Conservation (phyloP, 805 yeast species). For the Cephaloascus fragrans region DNA sequence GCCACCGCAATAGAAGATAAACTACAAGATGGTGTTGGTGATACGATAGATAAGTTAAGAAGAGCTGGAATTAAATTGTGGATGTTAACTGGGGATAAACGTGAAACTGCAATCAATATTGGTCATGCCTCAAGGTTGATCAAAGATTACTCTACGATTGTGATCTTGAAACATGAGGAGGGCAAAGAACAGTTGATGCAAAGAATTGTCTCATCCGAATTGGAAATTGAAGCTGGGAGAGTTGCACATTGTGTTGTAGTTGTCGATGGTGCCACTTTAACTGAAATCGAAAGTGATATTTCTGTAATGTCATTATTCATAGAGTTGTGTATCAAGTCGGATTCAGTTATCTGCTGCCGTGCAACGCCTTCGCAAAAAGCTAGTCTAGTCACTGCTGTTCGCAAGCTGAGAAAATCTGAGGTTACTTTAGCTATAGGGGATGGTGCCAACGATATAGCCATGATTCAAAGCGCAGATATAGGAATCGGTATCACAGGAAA, state of each 20-base stretch:
- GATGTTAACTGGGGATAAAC: constrained; percentile 98
- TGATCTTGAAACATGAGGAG: constrained; percentile 45
- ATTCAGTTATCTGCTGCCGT: constrained; percentile 89
- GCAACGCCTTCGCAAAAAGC: constrained; percentile 98
- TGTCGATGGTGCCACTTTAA: constrained; percentile 84
- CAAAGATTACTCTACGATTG: constrained; percentile 85
- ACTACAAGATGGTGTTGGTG: constrained; percentile 94
- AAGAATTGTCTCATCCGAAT: constrained; percentile 64
- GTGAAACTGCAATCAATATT: constrained; percentile 96
- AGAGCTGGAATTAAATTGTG: constrained; percentile 92
- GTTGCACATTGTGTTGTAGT: constrained; percentile 95
- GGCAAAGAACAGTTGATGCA: constrained; percentile 50
- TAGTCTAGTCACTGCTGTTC: constrained; percentile 70
- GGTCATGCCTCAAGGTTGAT: constrained; percentile 92
- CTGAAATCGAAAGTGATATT: constrained; percentile 62
- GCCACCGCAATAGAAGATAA: constrained; percentile 98
- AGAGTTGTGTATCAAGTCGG: constrained; percentile 78
- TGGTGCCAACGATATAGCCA: constrained; percentile 98
- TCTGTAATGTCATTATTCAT: constrained; percentile 67
- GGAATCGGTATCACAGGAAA: constrained; percentile 97
- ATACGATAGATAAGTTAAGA: constrained; percentile 82
- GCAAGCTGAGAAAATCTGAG: constrained; percentile 52
- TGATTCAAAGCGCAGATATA: constrained; percentile 97
- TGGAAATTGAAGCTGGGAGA: constrained; percentile 59
- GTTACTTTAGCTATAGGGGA: constrained; percentile 97